A percentile compares a stretch with the other conserved stretches of the same genome.
Conservation (phyloP, 345 rosid species). For the Excoecaria cochinchinensis region DNA sequence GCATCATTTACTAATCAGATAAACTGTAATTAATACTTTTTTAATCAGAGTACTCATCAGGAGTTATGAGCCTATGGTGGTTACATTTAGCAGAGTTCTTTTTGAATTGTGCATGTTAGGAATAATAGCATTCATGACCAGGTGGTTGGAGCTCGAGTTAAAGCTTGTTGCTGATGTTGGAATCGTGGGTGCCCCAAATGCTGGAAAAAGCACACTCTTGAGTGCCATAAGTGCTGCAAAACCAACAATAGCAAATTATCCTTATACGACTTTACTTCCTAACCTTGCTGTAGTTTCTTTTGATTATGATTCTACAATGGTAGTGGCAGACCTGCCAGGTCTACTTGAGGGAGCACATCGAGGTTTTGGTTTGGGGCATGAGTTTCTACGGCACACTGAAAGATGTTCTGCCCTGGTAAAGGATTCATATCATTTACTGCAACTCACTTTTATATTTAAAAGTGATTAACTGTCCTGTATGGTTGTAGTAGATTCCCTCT, state of each 20-base stretch:
- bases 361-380: slow-evolving; percentile 93
- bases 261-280: slow-evolving; percentile 91
- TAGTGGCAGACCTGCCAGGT: slow-evolving; percentile 96
- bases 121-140: slow-evolving; percentile 36
- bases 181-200: slow-evolving; percentile 92
- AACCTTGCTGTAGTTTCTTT: slow-evolving; percentile 95
- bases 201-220: slow-evolving; percentile 88
- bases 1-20: too few species aligned
- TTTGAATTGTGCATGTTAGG: slow-evolving; percentile 10
- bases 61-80: background rate
- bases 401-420: slow-evolving; percentile 92
- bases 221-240: slow-evolving; percentile 89
- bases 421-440: slow-evolving; percentile 20
- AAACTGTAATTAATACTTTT: background rate
- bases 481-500: background rate
- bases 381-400: slow-evolving; percentile 87
- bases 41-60: background rate
- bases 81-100: background rate
- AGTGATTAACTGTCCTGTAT: background rate
- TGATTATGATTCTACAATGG: slow-evolving; percentile 84
- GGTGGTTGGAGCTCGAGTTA: slow-evolving; percentile 96
- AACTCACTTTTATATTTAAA: background rate
- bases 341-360: slow-evolving; percentile 95
- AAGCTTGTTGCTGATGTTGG: slow-evolving; percentile 92
- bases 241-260: slow-evolving; percentile 84